Evolutionary conservation across 2,329 filamentous ascomycete species (phyloP), one percentile per base, ranked within the genome.

Genomic region (Penicillium vulpinum): DNA sequence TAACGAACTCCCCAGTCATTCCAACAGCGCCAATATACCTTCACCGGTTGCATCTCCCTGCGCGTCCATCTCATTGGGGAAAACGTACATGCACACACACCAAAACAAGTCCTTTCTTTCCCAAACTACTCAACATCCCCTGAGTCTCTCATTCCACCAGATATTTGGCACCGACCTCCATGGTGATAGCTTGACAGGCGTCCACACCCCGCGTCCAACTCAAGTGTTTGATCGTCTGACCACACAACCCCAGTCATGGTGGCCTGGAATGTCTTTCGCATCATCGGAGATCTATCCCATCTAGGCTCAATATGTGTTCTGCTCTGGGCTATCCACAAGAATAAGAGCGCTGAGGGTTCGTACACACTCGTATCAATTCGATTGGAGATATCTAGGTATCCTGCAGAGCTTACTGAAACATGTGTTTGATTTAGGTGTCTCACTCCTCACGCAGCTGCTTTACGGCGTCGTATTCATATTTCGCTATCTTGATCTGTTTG

Each of bases 281-380:
- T 95, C 69, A 74, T 91, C 67, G 93, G 85, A 72, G 93, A 97
- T 74, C 76, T 93, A 67, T 91, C 89, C 68, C 93, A 97, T 73
- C 85, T 91, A 44, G 81, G 86, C 47, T 94, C 92, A 56, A 97
- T 96, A 83, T 86, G 88, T 73, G 94, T 97, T 71, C 83, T 97
- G 67, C 91, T 97, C 77, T 90, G 88, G 79, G 87, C 92, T 54
- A 96, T 97, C 68, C 91, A 96, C 77, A 85, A 85, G 64, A 96
- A 97, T 72, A 85, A 85, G 70, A 94, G 89, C 73, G 89, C 92
- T 46, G 92, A 96, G 81, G 91, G 88, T 87, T 75, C 48, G 71
- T 56, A 48, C 54, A 43, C 38, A 18, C 24, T 33, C 24, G 40
- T 47, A 56, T 24, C 48, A 46, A 43, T 5, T 39, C 13, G 36